Conservation (phyloP, 2,329 filamentous ascomycete genomes). For the Nakataea oryzae region DNA sequence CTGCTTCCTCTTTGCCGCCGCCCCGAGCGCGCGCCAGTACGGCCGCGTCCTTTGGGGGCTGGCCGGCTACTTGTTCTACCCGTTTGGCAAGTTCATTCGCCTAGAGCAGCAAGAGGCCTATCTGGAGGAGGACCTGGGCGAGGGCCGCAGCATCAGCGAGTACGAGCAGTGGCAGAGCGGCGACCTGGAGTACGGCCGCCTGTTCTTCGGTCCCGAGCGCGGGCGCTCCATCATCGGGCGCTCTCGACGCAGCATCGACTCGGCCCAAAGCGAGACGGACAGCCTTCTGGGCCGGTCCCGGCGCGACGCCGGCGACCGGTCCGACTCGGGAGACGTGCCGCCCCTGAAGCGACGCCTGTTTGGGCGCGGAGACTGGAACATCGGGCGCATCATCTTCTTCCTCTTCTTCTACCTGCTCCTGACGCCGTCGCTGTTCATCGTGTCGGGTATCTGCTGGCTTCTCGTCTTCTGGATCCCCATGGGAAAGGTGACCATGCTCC, state of each 20-base stretch:
- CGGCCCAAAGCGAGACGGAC: constrained; percentile 72
- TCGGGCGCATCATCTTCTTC: constrained; percentile 93
- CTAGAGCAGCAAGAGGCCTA: constrained; percentile 92
- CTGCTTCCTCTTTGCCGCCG: constrained; percentile 71
- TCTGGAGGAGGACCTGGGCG: constrained; percentile 85
- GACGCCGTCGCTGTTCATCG: constrained; percentile 73
- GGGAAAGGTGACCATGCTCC: constrained; percentile 84
- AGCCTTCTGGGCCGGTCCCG: constrained; percentile 63
- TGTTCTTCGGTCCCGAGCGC: constrained; percentile 84
- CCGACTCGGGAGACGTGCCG: constrained; percentile 20
- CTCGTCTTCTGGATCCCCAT: constrained; percentile 97
- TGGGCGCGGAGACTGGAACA: constrained; percentile 89
- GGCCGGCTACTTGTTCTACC: constrained; percentile 81
- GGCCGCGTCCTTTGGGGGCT: constrained; percentile 77
- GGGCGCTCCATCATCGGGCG: constrained; percentile 75
- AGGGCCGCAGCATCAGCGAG: constrained; percentile 93
- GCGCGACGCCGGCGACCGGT: constrained; percentile 33
- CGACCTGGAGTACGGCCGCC: constrained; percentile 85
- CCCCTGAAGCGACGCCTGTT: constrained; percentile 75
- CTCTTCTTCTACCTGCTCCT: constrained; percentile 90
- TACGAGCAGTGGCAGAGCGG: constrained; percentile 99
- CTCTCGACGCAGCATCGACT: constrained; percentile 81
- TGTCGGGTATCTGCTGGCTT: constrained; percentile 88
- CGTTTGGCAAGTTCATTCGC: constrained; percentile 92
- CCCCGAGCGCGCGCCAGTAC: constrained; percentile 74